phyloP scores from a whole-genome alignment of 2,329 filamentous ascomycete species.

The Fusarium armeniacum region DNA sequence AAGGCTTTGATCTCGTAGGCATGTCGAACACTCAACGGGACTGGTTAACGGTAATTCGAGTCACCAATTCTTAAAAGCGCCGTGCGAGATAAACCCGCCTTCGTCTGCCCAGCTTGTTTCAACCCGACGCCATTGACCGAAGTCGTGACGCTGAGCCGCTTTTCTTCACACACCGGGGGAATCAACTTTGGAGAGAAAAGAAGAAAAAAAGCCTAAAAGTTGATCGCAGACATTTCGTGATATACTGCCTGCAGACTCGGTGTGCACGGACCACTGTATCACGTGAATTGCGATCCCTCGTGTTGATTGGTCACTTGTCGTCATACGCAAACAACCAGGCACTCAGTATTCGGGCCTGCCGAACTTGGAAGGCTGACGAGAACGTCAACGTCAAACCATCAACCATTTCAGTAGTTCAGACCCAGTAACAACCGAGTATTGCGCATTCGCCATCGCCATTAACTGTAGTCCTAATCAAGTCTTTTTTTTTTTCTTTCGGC shows the following conservation, averaged over 20 bases:
- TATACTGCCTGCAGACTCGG: constrained; percentile 29
- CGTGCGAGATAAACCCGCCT: constrained; percentile 59
- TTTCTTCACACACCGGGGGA: constrained; percentile 68
- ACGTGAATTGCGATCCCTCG: constrained; percentile 33
- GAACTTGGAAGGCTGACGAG: constrained; percentile 45
- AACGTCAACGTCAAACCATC: constrained; percentile 45
- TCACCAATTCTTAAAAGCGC: constrained; percentile 76
- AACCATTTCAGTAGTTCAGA: constrained; percentile 31
- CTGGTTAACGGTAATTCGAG: constrained; percentile 68
- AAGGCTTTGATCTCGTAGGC: constrained; percentile 12
- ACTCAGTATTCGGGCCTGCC: constrained; percentile 37
- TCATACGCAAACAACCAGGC: constrained; percentile 46
- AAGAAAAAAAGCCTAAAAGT: constrained; percentile 42
- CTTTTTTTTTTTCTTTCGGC: not conserved
- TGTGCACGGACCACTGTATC: constrained; percentile 51
- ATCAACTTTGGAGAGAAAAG: constrained; percentile 67
- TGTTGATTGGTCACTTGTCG: constrained; percentile 44
- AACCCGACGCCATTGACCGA: constrained; percentile 64
- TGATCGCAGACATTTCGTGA: constrained; percentile 1
- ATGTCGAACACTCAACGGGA: constrained; percentile 76
- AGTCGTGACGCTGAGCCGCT: constrained; percentile 64
- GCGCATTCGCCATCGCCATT: constrained; percentile 33
- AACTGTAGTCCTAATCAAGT: not conserved
- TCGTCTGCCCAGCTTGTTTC: constrained; percentile 71
- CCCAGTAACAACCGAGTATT: constrained; percentile 37